Base-by-base conservation (phyloP, 352 stramenopile genomes). In the Phytophthora aleatoria region DNA sequence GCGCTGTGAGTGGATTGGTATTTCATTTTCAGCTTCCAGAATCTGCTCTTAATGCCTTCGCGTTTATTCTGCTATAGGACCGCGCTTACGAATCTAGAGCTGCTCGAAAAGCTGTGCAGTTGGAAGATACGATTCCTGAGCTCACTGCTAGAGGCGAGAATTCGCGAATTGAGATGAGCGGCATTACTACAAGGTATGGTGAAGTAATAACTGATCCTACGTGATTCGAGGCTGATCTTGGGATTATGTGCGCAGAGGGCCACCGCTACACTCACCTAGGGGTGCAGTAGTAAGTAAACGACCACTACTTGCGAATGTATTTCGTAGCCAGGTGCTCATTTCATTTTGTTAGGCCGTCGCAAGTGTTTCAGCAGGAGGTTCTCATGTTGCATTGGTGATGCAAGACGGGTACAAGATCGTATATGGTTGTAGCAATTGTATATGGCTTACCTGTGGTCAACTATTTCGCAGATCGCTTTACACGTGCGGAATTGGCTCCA, bases 401-500 rank as follows among this genome's bases (percentile, higher is more conserved):
- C 82, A 97, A 52, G 72, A 90, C 35, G 92, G 92, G 69, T 94
- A 81, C 10, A 51, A 54, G 13, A 48, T 33, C 28, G 12, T 55
- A 36, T 6, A 8, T n/a, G 16, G 11, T 56, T 49, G 28, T 20
- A 12, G 5, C 15, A 45, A 30, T 24, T n/a, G 12, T n/a, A 16
- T 36, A n/a, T n/a, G n/a, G n/a, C 16, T 59, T 54, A 48, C 24
- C 3, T 3, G 13, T 33, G 31, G 10, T 8, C 11, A 39, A 20
- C 27, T 27, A 54, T 56, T 42, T 36, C 57, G 8, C 41, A 90
- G 81, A 8, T 79, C 79, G 30, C 51, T 98, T n/a, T 98, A 97
- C 67, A 97, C 90, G 13, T 98, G 91, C 83, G 94, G 93, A 13
- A 78, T 95, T 16, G 89, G 91, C 20, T 63, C 77, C 6, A 90